A percentile compares a stretch with the other conserved stretches of the same genome.
Conservation (phyloP, 441 rosid species). For the Populus hybrid region DNA sequence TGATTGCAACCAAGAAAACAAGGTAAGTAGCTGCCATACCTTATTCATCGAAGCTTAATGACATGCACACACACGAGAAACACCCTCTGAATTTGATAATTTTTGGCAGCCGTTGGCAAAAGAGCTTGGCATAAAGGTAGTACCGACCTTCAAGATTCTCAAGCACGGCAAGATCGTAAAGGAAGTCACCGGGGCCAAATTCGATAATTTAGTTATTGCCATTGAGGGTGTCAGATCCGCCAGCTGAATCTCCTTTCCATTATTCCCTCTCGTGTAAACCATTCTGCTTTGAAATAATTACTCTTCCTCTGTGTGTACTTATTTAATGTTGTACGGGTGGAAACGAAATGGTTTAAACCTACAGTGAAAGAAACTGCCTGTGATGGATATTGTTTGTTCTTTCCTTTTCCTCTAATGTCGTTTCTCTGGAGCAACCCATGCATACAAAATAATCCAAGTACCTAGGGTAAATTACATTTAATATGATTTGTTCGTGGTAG, state of each 20-base stretch:
- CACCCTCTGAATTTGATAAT: background rate
- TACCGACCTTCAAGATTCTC: constrained; percentile 87
- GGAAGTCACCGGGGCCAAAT: constrained; percentile 84
- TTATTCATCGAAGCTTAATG: background rate
- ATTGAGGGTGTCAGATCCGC: constrained; percentile 57
- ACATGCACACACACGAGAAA: background rate
- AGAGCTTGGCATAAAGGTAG: constrained; percentile 86
- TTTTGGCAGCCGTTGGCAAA: constrained; percentile 75
- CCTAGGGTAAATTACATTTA: background rate
- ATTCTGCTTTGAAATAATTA: background rate
- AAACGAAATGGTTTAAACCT: background rate
- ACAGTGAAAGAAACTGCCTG: background rate
- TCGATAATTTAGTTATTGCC: constrained; percentile 62
- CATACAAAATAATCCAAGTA: background rate
- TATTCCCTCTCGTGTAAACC: constrained; percentile 18
- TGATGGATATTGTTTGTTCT: background rate
- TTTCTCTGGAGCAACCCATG: background rate
- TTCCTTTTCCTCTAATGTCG: background rate
- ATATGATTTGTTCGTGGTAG: background rate
- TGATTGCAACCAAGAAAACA: constrained; percentile 90
- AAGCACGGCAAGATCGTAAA: constrained; percentile 61
- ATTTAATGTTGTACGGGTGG: background rate
- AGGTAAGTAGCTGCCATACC: constrained; percentile 34
- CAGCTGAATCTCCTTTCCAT: constrained; percentile 30
- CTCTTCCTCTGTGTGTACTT: background rate